Conservation (phyloP, 129 eudicot species). For the Centaurea solstitialis region DNA sequence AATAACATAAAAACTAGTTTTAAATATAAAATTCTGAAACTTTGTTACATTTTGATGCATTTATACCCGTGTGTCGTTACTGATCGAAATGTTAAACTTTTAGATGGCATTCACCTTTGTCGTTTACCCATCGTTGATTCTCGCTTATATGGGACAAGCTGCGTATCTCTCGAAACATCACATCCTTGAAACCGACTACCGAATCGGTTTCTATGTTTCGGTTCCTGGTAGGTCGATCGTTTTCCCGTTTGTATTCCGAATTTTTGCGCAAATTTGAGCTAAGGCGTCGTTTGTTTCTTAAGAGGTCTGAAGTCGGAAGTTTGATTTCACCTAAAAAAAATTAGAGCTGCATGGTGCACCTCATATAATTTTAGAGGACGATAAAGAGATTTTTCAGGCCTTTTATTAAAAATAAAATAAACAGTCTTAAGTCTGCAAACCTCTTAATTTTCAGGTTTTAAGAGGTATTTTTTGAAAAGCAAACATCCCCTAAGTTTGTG, state of each 20-base stretch:
- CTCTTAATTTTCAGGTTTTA: too few species aligned
- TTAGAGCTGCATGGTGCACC: too few species aligned
- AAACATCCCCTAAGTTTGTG: background rate
- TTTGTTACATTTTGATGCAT: background rate
- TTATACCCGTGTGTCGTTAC: background rate
- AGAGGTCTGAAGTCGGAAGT: too few species aligned
- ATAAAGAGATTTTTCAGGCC: too few species aligned
- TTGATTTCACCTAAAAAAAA: too few species aligned
- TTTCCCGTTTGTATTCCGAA: background rate
- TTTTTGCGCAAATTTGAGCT: too few species aligned
- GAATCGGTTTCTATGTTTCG: constrained; percentile 84
- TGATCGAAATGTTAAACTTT: background rate
- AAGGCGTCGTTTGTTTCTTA: too few species aligned
- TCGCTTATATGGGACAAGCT: constrained; percentile 99
- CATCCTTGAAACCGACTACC: constrained; percentile 58
- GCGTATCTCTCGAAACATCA: constrained; percentile 95
- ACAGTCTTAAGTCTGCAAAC: too few species aligned
- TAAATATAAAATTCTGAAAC: background rate
- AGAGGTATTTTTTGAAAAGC: too few species aligned
- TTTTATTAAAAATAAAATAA: too few species aligned
- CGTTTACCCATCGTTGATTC: constrained; percentile 88
- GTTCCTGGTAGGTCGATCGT: constrained; percentile 64
- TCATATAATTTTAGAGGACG: too few species aligned
- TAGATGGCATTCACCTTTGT: constrained; percentile 94
- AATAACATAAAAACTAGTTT: too few species aligned